These are phyloP conservation scores for Penstemon eatonii DNA, from an alignment of 257 asterid species.

Conservation along the genomic window DNA sequence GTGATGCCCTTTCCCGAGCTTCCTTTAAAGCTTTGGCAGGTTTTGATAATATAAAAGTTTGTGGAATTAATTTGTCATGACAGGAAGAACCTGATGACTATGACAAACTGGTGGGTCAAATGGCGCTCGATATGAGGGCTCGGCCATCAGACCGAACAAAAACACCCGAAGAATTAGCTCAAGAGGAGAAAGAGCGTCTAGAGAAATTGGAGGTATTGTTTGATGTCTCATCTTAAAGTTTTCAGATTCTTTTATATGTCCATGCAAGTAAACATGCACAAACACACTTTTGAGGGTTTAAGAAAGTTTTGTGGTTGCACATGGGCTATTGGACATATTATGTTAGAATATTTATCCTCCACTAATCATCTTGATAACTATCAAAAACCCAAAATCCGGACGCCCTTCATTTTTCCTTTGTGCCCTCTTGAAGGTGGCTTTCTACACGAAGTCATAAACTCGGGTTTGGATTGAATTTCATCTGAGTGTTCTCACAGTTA, in stretches of 20 bases:
- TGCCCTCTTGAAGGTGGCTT: background rate
- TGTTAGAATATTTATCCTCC: background rate
- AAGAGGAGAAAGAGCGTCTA: constrained; percentile 91
- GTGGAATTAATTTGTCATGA: constrained; percentile 21
- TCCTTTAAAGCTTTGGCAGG: background rate
- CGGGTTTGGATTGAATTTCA: constrained; percentile 6
- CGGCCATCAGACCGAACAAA: constrained; percentile 91
- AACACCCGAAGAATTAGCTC: constrained; percentile 91
- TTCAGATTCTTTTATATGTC: background rate
- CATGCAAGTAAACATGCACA: background rate
- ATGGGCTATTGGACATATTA: background rate
- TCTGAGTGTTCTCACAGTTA: background rate
- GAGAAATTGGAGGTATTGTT: constrained; percentile 77
- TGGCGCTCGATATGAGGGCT: constrained; percentile 84
- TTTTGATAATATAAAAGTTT: constrained; percentile 16
- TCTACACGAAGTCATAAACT: background rate
- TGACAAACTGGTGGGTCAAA: constrained; percentile 68
- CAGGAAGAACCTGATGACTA: constrained; percentile 85
- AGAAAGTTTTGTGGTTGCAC: background rate
- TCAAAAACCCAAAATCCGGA: background rate
- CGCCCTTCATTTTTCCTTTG: background rate
- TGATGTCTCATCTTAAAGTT: background rate
- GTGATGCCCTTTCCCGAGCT: background rate
- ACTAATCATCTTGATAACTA: constrained; percentile 3
- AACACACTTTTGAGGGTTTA: background rate